Evolutionary conservation across 352 stramenopile species (phyloP), one percentile per base, ranked within the genome.

Genomic region (Pythium angustatum): DNA sequence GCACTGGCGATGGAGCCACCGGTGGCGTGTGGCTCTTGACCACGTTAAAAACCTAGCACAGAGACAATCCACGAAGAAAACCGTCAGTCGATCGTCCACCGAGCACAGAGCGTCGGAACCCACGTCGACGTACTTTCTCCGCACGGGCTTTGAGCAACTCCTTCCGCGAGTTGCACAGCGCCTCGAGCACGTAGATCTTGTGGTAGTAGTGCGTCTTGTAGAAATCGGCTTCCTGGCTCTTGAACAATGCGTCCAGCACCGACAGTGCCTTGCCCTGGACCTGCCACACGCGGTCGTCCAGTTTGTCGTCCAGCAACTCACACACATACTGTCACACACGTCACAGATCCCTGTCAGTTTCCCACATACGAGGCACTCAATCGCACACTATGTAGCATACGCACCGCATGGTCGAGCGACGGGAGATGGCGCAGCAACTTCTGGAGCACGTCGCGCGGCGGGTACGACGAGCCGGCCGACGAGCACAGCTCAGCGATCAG

Each of bases 251-350:
- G 31, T 86, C 81, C 40, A 95, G 73, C 21, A 93, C 84, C 0
- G 84, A 90, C 53, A 95, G 49, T 8, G 86, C 84, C 62, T 93
- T 93, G 56, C 77, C 84, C 72, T 93, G 84, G 12, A 93, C 77
- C 62, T 93, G 86, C 86, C 86, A 95, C 54, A 95, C 38, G 34
- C 72, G 73, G 58, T 82, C 81, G 69, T 90, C 79, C n/a, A 95
- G 82, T 70, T 93, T 95, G 64, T 90, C 79, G 50, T 93, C 79
- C n/a, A 95, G 72, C 27, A 93, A 72, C 68, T 95, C 83, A 56
- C 86, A 93, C 30, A 91, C 68, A 57, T 95, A 95, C 79, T 93
- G 31, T 8, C 1, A 26, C 52, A 27, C 38, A 60, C 3, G 34
- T 28, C 41, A 60, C 14, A n/a, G 5, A 36, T 22, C 11, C 15